Base-by-base conservation (phyloP, 768 basidiomycete species). In the Macrocybe gigantea region DNA sequence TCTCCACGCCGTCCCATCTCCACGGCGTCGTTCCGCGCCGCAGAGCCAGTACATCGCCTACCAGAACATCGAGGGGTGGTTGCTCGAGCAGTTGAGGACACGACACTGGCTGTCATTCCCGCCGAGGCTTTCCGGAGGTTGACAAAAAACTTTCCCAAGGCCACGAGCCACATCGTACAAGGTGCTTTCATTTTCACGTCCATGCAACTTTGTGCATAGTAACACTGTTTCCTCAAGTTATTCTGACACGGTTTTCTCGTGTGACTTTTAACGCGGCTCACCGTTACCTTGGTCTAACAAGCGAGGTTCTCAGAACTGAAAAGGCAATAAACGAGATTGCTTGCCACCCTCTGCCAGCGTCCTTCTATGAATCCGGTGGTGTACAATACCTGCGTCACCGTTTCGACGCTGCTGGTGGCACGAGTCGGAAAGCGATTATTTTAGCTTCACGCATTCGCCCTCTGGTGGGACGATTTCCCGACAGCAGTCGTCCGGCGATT, bases 181-280 rank as follows among this genome's bases (percentile, higher is more conserved):
- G 92, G 93, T 83, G 59, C 33, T 61, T 51, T 5, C 38, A 30
- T 36, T 34, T 15, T 0, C 50, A 15, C 7, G 37, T 14, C 34
- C 32, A 14, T n/a, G 10, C 32, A 2, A 45, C n/a, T 37, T 52
- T 15, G 32, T 45, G 36, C 42, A 57, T 6, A 47, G 42, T 52
- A 45, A 36, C 34, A 5, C 12, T 33, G 34, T n/a, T n/a, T 45
- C 33, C 49, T 32, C 55, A 37, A 86, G 94, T 97, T 33, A 96
- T 99, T 51, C 69, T 99, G 50, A 96, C 96, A 3, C 80, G 96
- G 2, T 95, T 99, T 62, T 93, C 93, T 14, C 82, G 96, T 22
- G 96, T 98, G 8, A 99, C 96, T 0, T 97, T 99, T 72, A 90
- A 87, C 60, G 96, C 95, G 7, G 94, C 96, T 0, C 96, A 98